phyloP scores from a whole-genome alignment of 495 filamentous ascomycete species.

The Xylaria grammica region DNA sequence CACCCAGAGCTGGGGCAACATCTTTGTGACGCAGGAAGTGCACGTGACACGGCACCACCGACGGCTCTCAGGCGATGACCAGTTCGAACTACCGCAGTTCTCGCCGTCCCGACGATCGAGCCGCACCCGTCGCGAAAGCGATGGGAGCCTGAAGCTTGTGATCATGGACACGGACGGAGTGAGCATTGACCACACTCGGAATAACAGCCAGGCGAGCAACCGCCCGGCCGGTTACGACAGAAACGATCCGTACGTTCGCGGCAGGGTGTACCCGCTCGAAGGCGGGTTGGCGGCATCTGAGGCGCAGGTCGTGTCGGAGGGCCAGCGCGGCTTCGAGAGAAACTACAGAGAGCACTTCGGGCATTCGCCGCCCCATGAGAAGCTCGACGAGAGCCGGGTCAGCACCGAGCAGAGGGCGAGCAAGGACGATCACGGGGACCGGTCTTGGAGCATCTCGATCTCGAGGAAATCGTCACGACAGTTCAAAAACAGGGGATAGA shows the following conservation, averaged over 20 bases:
- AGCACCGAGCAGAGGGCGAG: neutral
- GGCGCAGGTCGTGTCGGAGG: slow-evolving; percentile 23
- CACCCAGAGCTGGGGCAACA: slow-evolving; percentile 25
- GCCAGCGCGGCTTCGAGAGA: slow-evolving; percentile 22
- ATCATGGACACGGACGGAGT: slow-evolving; percentile 12
- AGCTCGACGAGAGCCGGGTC: neutral
- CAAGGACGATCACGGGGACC: slow-evolving; percentile 1
- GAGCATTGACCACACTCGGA: neutral
- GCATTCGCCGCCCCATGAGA: neutral
- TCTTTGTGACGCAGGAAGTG: slow-evolving; percentile 40
- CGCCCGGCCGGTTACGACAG: neutral
- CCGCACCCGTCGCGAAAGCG: slow-evolving; percentile 16
- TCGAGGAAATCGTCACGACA: slow-evolving; percentile 16
- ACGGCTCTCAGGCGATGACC: slow-evolving; percentile 29
- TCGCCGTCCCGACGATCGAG: neutral
- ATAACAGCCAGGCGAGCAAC: neutral
- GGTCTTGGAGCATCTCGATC: neutral
- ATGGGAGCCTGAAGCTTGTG: slow-evolving; percentile 19
- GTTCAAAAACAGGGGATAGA: neutral
- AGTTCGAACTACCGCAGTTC: slow-evolving; percentile 23
- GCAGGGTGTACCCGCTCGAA: slow-evolving; percentile 18
- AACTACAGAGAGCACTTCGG: slow-evolving; percentile 17
- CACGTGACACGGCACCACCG: slow-evolving; percentile 38
- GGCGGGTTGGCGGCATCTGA: neutral
- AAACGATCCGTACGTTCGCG: slow-evolving; percentile 16